Base-by-base conservation (phyloP, 768 basidiomycete species). In the Strobilomyces echinocephalus region DNA sequence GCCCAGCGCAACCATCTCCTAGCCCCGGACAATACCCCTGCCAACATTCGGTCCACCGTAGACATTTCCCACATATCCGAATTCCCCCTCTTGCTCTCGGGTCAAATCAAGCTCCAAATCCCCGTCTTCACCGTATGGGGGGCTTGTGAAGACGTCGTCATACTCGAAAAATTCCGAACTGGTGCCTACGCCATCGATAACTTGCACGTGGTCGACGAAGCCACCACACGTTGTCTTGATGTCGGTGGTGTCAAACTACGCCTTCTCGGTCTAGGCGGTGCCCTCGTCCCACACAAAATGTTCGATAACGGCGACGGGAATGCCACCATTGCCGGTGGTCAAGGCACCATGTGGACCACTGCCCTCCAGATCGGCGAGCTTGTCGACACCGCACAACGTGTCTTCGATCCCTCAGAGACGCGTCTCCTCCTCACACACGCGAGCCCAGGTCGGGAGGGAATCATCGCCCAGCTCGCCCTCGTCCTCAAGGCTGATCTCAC, bases 261-360 rank as follows among this genome's bases (percentile, higher is more conserved):
- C 36, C 78, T 99, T 39, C 83, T 99, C n/a, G 97, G 95, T 38
- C 78, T 99, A 26, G 97, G 97, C 9, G 97, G 97, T 49, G 95
- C 95, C 3, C 81, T 97, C 39, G 93, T 97, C 7, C 83, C 85
- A 39, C 94, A 97, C 77, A 97, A 97, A 70, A 81, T 93, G 77
- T 93, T 95, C 62, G 89, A 92, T 72, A 93, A 93, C 58, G 91
- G 95, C 0, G 91, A 95, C 45, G 95, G 95, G 4, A 84, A 76
- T 42, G 95, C 92, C 11, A 97, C 95, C n/a, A 97, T 99, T 58
- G 95, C 97, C 0, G 97, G 97, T 34, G 97, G 94, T 2, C 88
- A 92, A 64, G 97, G 97, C 30, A 98, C 95, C 18, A 95, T 98
- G 87, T 99, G 97, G 97, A 91, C 92, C 0, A 98, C 95, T 0